Evolutionary conservation across 345 rosid species (phyloP), one percentile per base, ranked within the genome.

Genomic region (Syzygium aromaticum): DNA sequence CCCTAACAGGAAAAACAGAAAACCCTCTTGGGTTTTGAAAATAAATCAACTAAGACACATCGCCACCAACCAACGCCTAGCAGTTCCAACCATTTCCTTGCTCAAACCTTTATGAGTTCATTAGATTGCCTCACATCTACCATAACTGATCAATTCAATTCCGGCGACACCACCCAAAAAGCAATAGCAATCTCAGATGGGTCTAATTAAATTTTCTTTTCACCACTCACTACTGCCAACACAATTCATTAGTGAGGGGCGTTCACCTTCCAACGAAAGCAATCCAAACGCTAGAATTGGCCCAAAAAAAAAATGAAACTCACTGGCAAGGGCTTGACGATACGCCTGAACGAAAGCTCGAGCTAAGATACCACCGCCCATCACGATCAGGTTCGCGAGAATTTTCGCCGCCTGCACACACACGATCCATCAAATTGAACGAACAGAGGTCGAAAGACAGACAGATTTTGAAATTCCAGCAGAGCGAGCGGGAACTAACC

Each of bases 301-400:
- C 82, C 22, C 6, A 4, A 54, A 22, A 73, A n/a, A 28, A 30
- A 52, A 52, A 33, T 67, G 87, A 84, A 57, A 85, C 95, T 73
- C 88, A 94, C 97, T 96, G 89, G 94, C 84, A 86, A 96, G 93
- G 73, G 97, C 98, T 86, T 96, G 98, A 73, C 98, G 97, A 85
- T 95, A 96, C 73, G 98, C 97, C 89, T 96, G 98, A 88, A 87
- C 51, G 52, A 91, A 64, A 88, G 97, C 96, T 89, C 96, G 92
- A n/a, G 85, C 92, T 33, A 96, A 28, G 38, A 94, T 92, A 49
- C 92, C 92, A 85, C 95, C 91, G 59, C 97, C 95, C 95, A 91
- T 90, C 54, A 94, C 94, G 86, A 95, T 80, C 89, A 96, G 88
- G 89, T 90, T 92, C 17, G 96, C 97, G 86, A 96, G 88, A 87